A percentile compares a stretch with the other conserved stretches of the same genome.
Evolutionary conservation across 2,329 filamentous ascomycete species (phyloP).

Genomic region (Didymella pomorum): DNA sequence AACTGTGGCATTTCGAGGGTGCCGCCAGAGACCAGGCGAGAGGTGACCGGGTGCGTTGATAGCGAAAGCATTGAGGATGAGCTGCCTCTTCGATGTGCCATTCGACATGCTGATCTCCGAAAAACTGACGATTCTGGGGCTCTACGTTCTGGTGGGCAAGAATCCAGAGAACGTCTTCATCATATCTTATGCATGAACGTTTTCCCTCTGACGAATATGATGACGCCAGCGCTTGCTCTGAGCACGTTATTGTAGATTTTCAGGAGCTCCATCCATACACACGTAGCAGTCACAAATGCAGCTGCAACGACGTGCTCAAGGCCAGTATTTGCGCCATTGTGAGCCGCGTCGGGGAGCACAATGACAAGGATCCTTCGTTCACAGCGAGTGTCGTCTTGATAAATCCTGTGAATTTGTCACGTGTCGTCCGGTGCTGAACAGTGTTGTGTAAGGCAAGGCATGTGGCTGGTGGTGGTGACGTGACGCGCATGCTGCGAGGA

Average conservation of each 20-base stretch:
- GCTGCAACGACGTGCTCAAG: slow-evolving; percentile 1
- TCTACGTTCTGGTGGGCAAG: too few relatives aligned
- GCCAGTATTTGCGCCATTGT: slow-evolving; percentile 6
- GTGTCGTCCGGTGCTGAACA: background rate
- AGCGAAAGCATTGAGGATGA: slow-evolving; percentile 11
- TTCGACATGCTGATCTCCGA: background rate
- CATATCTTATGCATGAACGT: background rate
- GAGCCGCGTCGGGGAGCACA: background rate
- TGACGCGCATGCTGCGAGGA: background rate
- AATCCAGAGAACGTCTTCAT: background rate
- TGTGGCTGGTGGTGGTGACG: background rate
- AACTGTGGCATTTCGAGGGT: background rate
- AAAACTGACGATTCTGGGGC: background rate
- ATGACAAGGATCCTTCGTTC: background rate
- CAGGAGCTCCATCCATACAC: background rate
- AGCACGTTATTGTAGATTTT: background rate
- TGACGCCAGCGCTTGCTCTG: background rate
- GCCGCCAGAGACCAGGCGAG: slow-evolving; percentile 5
- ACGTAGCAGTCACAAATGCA: background rate
- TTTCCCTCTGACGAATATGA: too few relatives aligned
- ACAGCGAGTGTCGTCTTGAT: background rate
- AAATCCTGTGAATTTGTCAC: too few relatives aligned
- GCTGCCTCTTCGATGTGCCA: background rate
- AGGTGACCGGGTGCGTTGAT: slow-evolving; percentile 14
- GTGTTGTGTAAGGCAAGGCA: background rate